Percentiles rank a stretch among this genome's conserved stretches.
phyloP scores from a whole-genome alignment of 2,329 filamentous ascomycete genomes.

The Nigrospora sphaerica region DNA sequence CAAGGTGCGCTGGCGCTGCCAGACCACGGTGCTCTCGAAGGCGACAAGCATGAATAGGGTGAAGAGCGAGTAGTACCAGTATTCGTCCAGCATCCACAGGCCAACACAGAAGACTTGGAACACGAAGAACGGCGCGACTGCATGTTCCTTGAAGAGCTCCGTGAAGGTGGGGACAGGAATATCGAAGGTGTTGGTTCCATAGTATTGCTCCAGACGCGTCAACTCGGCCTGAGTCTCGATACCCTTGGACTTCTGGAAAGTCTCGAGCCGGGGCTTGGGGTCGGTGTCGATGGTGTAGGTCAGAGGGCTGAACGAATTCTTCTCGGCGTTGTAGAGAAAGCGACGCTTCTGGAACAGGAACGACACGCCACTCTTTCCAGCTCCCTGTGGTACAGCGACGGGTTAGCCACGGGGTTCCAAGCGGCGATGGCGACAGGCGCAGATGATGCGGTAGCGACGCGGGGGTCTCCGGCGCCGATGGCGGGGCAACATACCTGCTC shows the following conservation, averaged over 20 bases:
- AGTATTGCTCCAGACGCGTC: slow-evolving; percentile 78
- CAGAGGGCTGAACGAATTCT: slow-evolving; percentile 72
- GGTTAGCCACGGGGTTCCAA: background rate
- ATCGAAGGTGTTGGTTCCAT: slow-evolving; percentile 93
- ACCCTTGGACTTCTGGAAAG: slow-evolving; percentile 76
- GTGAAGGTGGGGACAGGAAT: slow-evolving; percentile 94
- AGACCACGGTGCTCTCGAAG: slow-evolving; percentile 98
- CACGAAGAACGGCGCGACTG: slow-evolving; percentile 97
- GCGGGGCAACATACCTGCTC: slow-evolving; percentile 49
- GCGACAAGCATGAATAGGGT: slow-evolving; percentile 97
- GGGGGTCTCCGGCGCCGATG: too few species aligned
- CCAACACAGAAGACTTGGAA: slow-evolving; percentile 99
- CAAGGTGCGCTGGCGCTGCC: slow-evolving; percentile 93
- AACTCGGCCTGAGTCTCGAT: slow-evolving; percentile 70
- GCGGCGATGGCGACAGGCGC: background rate
- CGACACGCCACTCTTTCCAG: slow-evolving; percentile 68
- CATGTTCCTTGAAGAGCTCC: slow-evolving; percentile 96
- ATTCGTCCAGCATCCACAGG: slow-evolving; percentile 97
- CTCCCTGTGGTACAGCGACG: slow-evolving; percentile 41
- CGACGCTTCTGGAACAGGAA: slow-evolving; percentile 98
- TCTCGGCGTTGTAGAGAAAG: slow-evolving; percentile 73
- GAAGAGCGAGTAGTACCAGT: slow-evolving; percentile 99
- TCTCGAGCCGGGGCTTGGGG: slow-evolving; percentile 69
- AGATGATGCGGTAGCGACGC: too few species aligned
- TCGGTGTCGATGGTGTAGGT: slow-evolving; percentile 78